Conservation (phyloP, 176 grass and related monocot species). For the Echinochloa phyllopogon region DNA sequence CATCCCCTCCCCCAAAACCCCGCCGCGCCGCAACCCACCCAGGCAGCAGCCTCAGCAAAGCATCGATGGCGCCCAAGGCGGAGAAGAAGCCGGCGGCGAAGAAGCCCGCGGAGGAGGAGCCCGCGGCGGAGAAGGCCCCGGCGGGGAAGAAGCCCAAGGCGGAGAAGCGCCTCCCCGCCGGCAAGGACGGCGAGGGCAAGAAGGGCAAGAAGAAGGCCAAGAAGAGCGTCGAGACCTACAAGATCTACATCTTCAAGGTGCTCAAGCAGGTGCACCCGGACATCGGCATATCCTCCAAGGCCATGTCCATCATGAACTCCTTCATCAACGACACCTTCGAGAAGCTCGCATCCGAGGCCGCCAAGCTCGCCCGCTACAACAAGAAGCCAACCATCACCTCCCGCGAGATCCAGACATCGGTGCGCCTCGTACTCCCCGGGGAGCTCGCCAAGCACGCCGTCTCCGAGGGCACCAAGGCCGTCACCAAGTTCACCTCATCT, state of each 20-base stretch:
- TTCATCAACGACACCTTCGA: conserved; percentile 76
- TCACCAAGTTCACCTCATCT: conserved; percentile 40
- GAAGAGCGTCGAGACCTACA: conserved; percentile 38
- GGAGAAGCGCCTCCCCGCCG: conserved; percentile 15
- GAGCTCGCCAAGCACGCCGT: conserved; percentile 53
- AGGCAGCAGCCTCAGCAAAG: not conserved
- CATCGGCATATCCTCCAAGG: conserved; percentile 50
- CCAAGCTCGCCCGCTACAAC: conserved; percentile 47
- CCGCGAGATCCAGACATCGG: conserved; percentile 50
- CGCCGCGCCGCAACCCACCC: not conserved
- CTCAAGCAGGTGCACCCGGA: conserved; percentile 46
- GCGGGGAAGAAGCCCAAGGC: conserved; percentile 30
- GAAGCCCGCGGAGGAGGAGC: not conserved
- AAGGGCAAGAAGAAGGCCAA: conserved; percentile 48
- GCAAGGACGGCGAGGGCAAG: conserved; percentile 21
- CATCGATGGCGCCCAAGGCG: conserved; percentile 14
- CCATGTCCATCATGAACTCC: conserved; percentile 69
- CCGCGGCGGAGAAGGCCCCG: not conserved
- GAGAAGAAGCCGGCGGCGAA: conserved; percentile 25
- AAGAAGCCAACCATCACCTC: conserved; percentile 64
- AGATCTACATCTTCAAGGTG: conserved; percentile 49
- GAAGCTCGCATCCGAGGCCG: conserved; percentile 57
- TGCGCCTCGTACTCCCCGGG: conserved; percentile 41
- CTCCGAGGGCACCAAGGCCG: conserved; percentile 46
- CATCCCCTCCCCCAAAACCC: not conserved